Evolutionary conservation across 257 asterid genomes (phyloP).

Genomic region (Haberlea rhodopensis): DNA sequence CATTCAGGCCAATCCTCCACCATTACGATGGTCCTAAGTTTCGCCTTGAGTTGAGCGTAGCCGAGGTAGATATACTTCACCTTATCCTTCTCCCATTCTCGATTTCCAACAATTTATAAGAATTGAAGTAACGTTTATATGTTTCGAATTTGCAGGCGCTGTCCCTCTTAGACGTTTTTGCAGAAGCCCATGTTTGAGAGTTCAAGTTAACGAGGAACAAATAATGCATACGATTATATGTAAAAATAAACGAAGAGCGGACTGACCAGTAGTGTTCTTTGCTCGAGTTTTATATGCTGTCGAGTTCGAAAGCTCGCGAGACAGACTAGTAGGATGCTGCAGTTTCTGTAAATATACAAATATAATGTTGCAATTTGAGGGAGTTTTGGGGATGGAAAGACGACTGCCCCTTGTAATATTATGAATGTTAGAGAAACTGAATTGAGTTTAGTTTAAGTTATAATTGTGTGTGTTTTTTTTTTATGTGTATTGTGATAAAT

Average conservation of each 20-base stretch:
- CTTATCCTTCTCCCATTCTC: too few relatives aligned
- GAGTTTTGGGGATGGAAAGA: background rate
- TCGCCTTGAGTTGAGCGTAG: conserved; percentile 83
- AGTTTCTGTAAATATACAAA: background rate
- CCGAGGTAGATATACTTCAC: conserved; percentile 61
- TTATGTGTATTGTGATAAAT: too few relatives aligned
- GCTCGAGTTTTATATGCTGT: too few relatives aligned
- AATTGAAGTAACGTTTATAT: background rate
- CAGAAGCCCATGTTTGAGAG: conserved; percentile 38
- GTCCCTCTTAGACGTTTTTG: conserved; percentile 85
- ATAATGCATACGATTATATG: background rate
- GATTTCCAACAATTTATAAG: background rate
- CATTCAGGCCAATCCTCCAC: conserved; percentile 95
- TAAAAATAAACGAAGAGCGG: background rate
- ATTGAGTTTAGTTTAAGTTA: too few relatives aligned
- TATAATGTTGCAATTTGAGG: background rate
- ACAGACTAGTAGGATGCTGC: background rate
- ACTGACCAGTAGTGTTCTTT: background rate
- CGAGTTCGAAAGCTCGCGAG: too few relatives aligned
- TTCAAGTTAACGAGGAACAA: background rate
- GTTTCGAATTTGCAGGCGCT: conserved; percentile 56
- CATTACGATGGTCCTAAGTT: conserved; percentile 98
- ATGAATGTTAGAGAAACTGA: too few relatives aligned
- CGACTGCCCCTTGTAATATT: background rate
- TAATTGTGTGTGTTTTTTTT: too few relatives aligned